Percentiles rank a stretch among this genome's conserved stretches.
Evolutionary conservation across 495 filamentous ascomycete species (phyloP).

Genomic region (Jackrogersella multiformis): DNA sequence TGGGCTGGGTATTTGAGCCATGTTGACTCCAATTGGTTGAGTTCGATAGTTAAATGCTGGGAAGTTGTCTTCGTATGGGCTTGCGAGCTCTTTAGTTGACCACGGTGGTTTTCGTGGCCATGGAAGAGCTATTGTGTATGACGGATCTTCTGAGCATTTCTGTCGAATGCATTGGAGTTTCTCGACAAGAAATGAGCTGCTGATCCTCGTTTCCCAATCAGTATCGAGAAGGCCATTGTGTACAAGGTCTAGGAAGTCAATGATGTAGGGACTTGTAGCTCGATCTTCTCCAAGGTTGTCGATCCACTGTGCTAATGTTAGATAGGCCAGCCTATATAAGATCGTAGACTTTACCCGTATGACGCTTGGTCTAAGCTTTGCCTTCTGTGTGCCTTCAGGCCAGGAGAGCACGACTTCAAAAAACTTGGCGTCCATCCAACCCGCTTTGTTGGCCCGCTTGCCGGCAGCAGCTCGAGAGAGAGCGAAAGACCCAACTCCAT

Average conservation of each 20-base stretch:
- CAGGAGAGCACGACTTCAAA: not conserved
- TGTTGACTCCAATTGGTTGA: constrained; percentile 6
- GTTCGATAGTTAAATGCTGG: not conserved
- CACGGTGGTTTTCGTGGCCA: constrained; percentile 27
- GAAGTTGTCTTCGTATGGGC: not conserved
- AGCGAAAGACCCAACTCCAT: constrained; percentile 27
- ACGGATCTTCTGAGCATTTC: constrained; percentile 15
- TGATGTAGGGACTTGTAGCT: not conserved
- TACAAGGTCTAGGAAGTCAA: constrained; percentile 4
- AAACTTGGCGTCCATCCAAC: constrained; percentile 4
- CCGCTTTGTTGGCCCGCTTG: not conserved
- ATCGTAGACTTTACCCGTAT: not conserved
- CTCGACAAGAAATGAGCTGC: constrained; percentile 13
- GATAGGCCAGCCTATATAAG: not conserved
- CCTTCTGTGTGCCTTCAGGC: not conserved
- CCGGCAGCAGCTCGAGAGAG: constrained; percentile 12
- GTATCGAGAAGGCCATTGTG: constrained; percentile 13
- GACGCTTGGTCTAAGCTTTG: constrained; percentile 15
- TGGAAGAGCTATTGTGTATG: constrained; percentile 17
- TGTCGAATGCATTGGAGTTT: constrained; percentile 17
- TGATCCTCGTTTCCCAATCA: constrained; percentile 14
- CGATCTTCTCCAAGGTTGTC: not conserved
- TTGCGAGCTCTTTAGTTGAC: constrained; percentile 7
- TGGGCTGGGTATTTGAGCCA: constrained; percentile 9
- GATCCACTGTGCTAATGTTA: constrained; percentile 18